Conservation (phyloP, 2,329 filamentous ascomycete genomes). For the Cytospora piceae region DNA sequence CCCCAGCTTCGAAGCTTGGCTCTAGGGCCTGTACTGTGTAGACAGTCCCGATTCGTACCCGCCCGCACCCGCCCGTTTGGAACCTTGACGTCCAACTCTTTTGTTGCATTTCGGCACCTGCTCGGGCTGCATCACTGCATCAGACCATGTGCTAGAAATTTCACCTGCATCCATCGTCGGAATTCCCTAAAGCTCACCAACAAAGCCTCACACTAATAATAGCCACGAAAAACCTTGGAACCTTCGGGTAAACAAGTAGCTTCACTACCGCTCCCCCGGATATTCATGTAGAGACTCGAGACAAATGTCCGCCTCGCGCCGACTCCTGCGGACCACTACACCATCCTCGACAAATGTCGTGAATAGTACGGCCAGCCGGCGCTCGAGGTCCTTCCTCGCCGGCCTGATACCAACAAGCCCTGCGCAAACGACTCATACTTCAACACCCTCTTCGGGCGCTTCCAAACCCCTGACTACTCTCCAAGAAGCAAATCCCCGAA, state of each 20-base stretch:
- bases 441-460: conserved; percentile 21
- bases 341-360: conserved; percentile 33
- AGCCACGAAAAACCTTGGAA: too few species aligned
- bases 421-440: conserved; percentile 24
- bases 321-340: conserved; percentile 38
- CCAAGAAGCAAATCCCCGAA: conserved; percentile 35
- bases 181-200: not conserved
- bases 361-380: conserved; percentile 34
- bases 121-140: not conserved
- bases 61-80: not conserved
- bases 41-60: not conserved
- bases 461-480: conserved; percentile 32
- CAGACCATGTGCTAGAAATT: conserved; percentile 1
- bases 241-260: not conserved
- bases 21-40: not conserved
- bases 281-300: conserved; percentile 34
- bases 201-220: not conserved
- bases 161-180: conserved; percentile 9
- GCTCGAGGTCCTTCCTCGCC: conserved; percentile 33
- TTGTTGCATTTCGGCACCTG: not conserved
- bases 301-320: conserved; percentile 43
- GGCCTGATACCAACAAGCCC: conserved; percentile 25
- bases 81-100: not conserved
- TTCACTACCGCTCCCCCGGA: not conserved
- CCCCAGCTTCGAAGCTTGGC: not conserved